Base-by-base conservation (phyloP, 495 filamentous ascomycete species). In the Neurospora sp. region DNA sequence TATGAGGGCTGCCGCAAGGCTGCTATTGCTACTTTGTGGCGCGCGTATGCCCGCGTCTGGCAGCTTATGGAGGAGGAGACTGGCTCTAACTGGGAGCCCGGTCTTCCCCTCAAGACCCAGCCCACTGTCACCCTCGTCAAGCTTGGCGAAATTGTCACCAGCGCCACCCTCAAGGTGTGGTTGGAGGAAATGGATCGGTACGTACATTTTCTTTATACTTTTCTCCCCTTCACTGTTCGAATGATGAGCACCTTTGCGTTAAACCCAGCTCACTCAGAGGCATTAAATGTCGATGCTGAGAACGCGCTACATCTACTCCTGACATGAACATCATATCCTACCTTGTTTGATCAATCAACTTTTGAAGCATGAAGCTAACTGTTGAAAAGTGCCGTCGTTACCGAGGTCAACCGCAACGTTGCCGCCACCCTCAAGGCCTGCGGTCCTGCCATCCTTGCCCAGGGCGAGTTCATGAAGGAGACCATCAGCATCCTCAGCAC, bases 241-340 rank as follows among this genome's bases (percentile, higher is more conserved):
- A 94, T 95, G 94, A 98, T 97, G 93, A 97, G 83, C 82, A 88
- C 82, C 48, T 82, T 82, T 84, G 89, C 93, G 93, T 93, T 96
- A 93, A 91, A 94, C 95, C 94, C 94, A 98, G 94, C 94, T 98
- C 95, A 97, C 95, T 97, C 91, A 91, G 91, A 98, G 88, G 89
- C 92, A 84, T 45, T 87, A 84, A 78, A 83, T 89, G 92, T 87
- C 88, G 84, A 88, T 97, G 94, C 90, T 94, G 94, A 87, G 89
- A 96, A 97, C 84, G 84, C 93, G 92, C 93, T 72, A 70, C 71
- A 81, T 83, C 76, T 82, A 83, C 81, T 76, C 73, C 69, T 80
- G 75, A 76, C 69, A 71, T 35, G 53, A 73, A 76, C 53, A 45
- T 41, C 72, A 22, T 40, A 35, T 76, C 73, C 27, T 65, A 65